Conservation (phyloP, 225 moss, liverwort and hornwort genomes). For the Pseudisothecium myosuroides region DNA sequence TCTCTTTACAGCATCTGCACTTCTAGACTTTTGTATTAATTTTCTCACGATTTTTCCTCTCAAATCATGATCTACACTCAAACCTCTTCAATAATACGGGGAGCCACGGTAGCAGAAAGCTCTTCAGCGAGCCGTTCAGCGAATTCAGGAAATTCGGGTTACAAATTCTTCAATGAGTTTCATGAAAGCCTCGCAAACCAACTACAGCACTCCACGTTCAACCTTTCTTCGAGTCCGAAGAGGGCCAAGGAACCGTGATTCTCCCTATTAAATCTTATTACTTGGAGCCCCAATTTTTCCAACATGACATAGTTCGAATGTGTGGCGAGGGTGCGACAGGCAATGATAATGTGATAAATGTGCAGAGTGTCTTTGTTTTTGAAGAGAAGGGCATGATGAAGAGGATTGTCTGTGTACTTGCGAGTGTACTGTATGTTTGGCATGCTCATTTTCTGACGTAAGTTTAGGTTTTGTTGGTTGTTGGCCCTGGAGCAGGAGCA, state of each 20-base stretch:
- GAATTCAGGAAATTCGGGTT: background rate
- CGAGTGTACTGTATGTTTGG: background rate
- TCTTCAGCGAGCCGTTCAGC: background rate
- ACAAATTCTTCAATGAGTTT: background rate
- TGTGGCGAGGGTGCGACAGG: background rate
- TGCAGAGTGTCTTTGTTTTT: background rate
- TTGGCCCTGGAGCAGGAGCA: conserved; percentile 39
- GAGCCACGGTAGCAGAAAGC: background rate
- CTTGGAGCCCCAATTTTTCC: background rate
- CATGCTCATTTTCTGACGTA: background rate
- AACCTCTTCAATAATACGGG: background rate
- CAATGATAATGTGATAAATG: background rate
- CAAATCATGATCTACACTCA: no score
- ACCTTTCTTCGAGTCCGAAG: background rate
- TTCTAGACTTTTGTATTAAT: background rate
- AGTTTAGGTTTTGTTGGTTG: background rate
- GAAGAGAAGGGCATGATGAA: background rate
- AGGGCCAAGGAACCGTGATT: background rate
- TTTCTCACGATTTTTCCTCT: no score
- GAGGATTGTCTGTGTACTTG: background rate
- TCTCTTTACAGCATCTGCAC: background rate
- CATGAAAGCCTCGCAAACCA: background rate
- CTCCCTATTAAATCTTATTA: background rate
- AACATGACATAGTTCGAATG: background rate
- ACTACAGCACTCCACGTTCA: background rate